A percentile compares a stretch with the other conserved stretches of the same genome.
phyloP scores from a whole-genome alignment of 495 filamentous ascomycete species.

The Penicillium mononematosum region DNA sequence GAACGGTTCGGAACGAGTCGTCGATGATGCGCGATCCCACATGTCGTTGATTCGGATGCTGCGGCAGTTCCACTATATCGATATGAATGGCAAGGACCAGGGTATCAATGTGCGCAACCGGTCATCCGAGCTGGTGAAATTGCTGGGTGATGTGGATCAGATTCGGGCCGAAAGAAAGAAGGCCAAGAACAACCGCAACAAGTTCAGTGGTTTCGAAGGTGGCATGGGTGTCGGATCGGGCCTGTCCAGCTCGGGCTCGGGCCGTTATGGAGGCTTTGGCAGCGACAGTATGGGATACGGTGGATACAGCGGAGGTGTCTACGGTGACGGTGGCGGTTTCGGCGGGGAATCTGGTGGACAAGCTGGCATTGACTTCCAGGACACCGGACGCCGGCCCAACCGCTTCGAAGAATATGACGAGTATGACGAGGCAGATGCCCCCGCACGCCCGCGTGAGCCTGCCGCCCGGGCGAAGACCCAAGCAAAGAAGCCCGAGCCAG shows the following conservation, averaged over 20 bases:
- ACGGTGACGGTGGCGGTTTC: conserved; percentile 61
- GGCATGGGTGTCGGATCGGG: conserved; percentile 60
- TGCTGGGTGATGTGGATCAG: conserved; percentile 88
- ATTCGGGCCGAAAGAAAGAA: conserved; percentile 96
- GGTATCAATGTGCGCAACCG: conserved; percentile 97
- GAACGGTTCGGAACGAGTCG: conserved; percentile 95
- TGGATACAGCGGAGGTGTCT: conserved; percentile 82
- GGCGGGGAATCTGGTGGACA: conserved; percentile 23
- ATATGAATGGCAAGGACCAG: conserved; percentile 95
- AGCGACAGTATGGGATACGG: conserved; percentile 73
- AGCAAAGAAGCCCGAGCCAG: conserved; percentile 73
- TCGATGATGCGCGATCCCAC: conserved; percentile 95
- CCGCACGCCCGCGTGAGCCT: conserved; percentile 46
- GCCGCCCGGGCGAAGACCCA: conserved; percentile 43
- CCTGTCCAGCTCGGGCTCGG: conserved; percentile 53
- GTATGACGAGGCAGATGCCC: conserved; percentile 72
- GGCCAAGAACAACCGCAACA: conserved; percentile 81
- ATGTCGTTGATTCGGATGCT: conserved; percentile 96
- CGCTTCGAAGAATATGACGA: conserved; percentile 98
- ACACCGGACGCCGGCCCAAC: conserved; percentile 61
- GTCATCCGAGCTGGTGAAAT: conserved; percentile 90
- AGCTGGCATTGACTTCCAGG: conserved; percentile 58
- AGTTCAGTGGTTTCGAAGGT: conserved; percentile 92
- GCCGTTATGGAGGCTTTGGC: conserved; percentile 86
- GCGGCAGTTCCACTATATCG: conserved; percentile 97